phyloP scores from a whole-genome alignment of 2,329 filamentous ascomycete species.

The Sporothrix pseudoabietina region DNA sequence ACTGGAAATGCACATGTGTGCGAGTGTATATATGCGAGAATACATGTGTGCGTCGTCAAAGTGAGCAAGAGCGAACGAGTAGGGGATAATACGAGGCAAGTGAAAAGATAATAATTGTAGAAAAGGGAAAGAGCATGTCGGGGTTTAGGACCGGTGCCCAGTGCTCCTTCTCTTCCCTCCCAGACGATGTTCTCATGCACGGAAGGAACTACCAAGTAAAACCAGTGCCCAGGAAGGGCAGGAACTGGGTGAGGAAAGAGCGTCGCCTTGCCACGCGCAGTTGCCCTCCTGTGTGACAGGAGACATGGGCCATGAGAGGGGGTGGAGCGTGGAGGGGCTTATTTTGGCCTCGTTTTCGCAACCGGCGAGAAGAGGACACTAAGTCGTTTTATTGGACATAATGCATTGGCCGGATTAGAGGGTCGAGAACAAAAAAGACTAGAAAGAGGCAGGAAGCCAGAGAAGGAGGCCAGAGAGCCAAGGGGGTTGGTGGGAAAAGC shows the following conservation, averaged over 20 bases:
- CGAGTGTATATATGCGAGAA: neutral
- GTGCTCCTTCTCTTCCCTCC: neutral
- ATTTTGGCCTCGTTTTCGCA: constrained; percentile 18
- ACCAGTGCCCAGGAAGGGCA: neutral
- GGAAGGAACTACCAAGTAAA: neutral
- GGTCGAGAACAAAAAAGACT: constrained; percentile 3
- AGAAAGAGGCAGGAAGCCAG: constrained; percentile 20
- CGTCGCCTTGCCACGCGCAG: neutral
- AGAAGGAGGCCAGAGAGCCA: constrained; percentile 18
- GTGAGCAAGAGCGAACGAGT: neutral
- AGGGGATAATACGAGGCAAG: neutral
- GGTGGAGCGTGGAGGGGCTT: constrained; percentile 27
- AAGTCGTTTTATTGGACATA: neutral
- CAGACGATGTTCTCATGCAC: constrained; percentile 13
- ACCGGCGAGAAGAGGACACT: neutral
- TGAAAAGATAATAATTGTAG: neutral
- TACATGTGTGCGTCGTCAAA: neutral
- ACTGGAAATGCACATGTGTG: neutral
- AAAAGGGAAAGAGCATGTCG: neutral
- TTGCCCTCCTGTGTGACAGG: neutral
- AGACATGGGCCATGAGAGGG: neutral
- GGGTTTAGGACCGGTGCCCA: neutral
- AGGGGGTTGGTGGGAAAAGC: constrained; percentile 28
- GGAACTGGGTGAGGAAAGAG: neutral
- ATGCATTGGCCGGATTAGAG: neutral